Evolutionary conservation across 352 stramenopile genomes (phyloP).

Genomic region (Phytophthora aleatoria): DNA sequence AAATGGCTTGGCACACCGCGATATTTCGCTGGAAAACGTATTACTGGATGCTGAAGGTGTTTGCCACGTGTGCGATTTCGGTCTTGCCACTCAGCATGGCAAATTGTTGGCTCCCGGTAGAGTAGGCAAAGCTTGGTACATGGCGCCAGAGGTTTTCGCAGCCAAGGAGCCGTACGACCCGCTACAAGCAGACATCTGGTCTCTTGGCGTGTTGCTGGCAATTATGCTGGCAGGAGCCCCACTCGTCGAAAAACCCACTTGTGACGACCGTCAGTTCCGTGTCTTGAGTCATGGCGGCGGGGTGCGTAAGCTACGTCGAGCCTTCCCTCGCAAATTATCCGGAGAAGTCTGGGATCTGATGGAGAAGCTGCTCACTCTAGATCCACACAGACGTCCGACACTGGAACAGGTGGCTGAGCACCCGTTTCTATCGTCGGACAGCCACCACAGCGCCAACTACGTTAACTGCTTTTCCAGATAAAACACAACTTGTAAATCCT

Average conservation of each 20-base stretch:
- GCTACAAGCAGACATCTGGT: constrained; percentile 61
- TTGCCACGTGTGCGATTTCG: constrained; percentile 65
- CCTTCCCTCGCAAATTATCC: constrained; percentile 41
- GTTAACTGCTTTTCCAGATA: constrained; percentile 14
- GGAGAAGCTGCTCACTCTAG: constrained; percentile 34
- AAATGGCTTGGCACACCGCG: constrained; percentile 58
- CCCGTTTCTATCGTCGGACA: constrained; percentile 33
- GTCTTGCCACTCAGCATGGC: constrained; percentile 35
- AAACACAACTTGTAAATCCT: not conserved
- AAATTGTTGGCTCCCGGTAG: constrained; percentile 35
- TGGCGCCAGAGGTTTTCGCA: constrained; percentile 65
- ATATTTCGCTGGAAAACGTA: constrained; percentile 72
- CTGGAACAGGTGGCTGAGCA: constrained; percentile 46
- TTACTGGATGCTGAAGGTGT: constrained; percentile 44
- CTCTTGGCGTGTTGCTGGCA: constrained; percentile 60
- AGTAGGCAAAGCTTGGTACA: constrained; percentile 73
- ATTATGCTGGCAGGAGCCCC: constrained; percentile 65
- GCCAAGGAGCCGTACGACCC: constrained; percentile 47
- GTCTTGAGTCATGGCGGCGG: constrained; percentile 42
- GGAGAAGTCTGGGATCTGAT: constrained; percentile 35
- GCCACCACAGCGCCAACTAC: constrained; percentile 9
- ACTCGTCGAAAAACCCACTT: constrained; percentile 45
- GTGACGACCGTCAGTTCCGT: constrained; percentile 44
- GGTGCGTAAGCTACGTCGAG: constrained; percentile 46
- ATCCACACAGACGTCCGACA: constrained; percentile 38